These are phyloP conservation scores for Triangularia verruculosa DNA, from an alignment of 2,329 filamentous ascomycete species.

Conservation along the genomic window DNA sequence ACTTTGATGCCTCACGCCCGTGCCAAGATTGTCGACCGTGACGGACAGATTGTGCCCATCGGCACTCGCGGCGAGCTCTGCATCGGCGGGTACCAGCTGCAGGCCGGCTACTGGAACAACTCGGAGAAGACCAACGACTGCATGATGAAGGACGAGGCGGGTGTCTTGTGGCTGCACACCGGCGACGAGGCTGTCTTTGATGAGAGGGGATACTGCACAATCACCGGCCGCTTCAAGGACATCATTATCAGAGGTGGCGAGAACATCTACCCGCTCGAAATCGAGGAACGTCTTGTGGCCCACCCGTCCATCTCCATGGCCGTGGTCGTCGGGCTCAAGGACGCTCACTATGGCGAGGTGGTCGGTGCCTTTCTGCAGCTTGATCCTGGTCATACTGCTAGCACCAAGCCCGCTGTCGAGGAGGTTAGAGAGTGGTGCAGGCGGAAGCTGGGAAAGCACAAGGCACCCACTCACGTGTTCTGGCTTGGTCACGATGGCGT, in stretches of 20 bases:
- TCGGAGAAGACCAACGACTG: conserved; percentile 67
- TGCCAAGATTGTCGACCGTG: conserved; percentile 72
- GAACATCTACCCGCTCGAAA: conserved; percentile 72
- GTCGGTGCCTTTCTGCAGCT: conserved; percentile 62
- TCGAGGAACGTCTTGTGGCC: conserved; percentile 67
- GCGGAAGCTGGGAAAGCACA: conserved; percentile 60
- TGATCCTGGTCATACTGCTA: conserved; percentile 30
- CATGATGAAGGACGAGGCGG: conserved; percentile 52
- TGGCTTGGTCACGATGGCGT: conserved; percentile 66
- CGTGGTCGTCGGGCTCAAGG: conserved; percentile 66
- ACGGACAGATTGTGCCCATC: conserved; percentile 63
- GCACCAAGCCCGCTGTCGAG: conserved; percentile 42
- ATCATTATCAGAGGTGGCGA: conserved; percentile 76
- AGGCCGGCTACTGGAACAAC: conserved; percentile 66
- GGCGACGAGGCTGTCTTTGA: conserved; percentile 70
- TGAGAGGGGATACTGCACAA: conserved; percentile 65
- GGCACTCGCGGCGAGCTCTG: conserved; percentile 71
- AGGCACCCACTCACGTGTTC: conserved; percentile 71
- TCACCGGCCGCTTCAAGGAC: conserved; percentile 75
- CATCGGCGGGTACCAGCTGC: conserved; percentile 74
- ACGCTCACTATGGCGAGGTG: conserved; percentile 70
- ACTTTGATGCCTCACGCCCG: conserved; percentile 71
- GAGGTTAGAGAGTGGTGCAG: conserved; percentile 63
- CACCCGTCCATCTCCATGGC: conserved; percentile 63
- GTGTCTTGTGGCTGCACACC: conserved; percentile 61